Base-by-base conservation (phyloP, 306 rosid genomes). In the Rosa chinensis region DNA sequence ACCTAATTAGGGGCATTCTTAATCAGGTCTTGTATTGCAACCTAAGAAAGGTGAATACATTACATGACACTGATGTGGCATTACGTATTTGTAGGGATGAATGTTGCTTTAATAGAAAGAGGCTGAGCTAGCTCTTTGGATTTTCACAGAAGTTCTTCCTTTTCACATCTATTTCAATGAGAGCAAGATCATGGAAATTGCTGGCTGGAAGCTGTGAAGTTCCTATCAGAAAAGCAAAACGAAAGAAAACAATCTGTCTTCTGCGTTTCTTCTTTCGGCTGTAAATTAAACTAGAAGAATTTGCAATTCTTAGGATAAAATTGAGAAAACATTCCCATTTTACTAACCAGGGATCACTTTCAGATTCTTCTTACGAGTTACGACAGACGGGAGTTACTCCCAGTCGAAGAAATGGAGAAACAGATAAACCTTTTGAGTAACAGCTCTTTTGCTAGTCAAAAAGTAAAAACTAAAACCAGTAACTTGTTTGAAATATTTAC, bases 71-170 rank as follows among this genome's bases (percentile, higher is more conserved):
- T 80, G 80, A 62, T 21, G 40, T 81, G 89, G 87, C 90, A 45
- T 82, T 81, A 39, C 44, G 21, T 66, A 62, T 14, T 14, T 63
- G 20, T 35, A 13, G 70, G 68, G 21, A 58, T 82, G 92, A 90
- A 82, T 85, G 85, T 88, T 88, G 87, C 88, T 73, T 68, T 69
- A 10, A 25, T 9, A 59, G 43, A 28, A 66, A 67, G 39, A 47
- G 28, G 28, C 28, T 25, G 28, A 25, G 40, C 70, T 28, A 63
- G n/a, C 80, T 56, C 18, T 16, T 32, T 35, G 44, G 48, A 20
- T 21, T 39, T 49, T 23, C 55, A 5, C 6, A 14, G 37, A 73
- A n/a, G 20, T 9, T 67, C 48, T 17, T 64, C 20, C 40, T 67
- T 67, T 67, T 42, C 72, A 40, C 25, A 37, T 39, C 16, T 18